These are phyloP conservation scores for Cladosporium sp. DNA, from an alignment of 2,329 filamentous ascomycete genomes.

Conservation along the genomic window DNA sequence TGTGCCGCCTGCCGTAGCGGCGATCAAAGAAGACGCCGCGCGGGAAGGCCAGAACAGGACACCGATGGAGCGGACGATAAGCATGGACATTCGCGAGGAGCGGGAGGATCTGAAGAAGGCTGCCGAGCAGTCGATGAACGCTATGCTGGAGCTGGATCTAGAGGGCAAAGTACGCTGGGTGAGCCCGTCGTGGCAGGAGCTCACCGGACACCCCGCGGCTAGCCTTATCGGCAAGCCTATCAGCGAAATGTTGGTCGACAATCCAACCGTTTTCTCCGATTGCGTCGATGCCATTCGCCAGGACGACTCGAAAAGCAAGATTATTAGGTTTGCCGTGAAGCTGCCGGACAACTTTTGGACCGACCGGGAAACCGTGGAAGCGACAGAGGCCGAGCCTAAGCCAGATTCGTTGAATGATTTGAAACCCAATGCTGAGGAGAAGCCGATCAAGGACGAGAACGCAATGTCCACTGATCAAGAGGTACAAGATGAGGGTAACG, in stretches of 20 bases:
- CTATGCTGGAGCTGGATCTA: slow-evolving; percentile 88
- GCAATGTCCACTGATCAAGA: slow-evolving; percentile 15
- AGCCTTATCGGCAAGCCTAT: slow-evolving; percentile 71
- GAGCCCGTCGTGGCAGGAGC: slow-evolving; percentile 90
- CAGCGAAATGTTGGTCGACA: slow-evolving; percentile 71
- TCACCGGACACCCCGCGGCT: slow-evolving; percentile 73
- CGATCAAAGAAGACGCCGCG: slow-evolving; percentile 36
- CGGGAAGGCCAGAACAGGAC: slow-evolving; percentile 18
- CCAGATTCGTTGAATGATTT: slow-evolving; percentile 27
- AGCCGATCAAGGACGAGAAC: slow-evolving; percentile 16
- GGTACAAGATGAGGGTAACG: background rate
- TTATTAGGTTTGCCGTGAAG: slow-evolving; percentile 71
- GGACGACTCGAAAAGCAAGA: slow-evolving; percentile 88
- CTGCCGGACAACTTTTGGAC: slow-evolving; percentile 38
- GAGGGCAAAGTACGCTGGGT: slow-evolving; percentile 92
- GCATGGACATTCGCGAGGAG: slow-evolving; percentile 86
- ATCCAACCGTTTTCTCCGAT: slow-evolving; percentile 73
- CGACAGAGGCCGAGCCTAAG: background rate
- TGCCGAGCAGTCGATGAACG: slow-evolving; percentile 91
- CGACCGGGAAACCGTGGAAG: background rate
- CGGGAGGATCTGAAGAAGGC: slow-evolving; percentile 90
- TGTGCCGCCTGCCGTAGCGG: slow-evolving; percentile 39
- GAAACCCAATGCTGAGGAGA: background rate
- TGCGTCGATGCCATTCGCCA: slow-evolving; percentile 83
- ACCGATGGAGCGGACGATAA: slow-evolving; percentile 59